A percentile compares a stretch with the other conserved stretches of the same genome.
Evolutionary conservation across 352 stramenopile genomes (phyloP).

Genomic region (Albugo candida): DNA sequence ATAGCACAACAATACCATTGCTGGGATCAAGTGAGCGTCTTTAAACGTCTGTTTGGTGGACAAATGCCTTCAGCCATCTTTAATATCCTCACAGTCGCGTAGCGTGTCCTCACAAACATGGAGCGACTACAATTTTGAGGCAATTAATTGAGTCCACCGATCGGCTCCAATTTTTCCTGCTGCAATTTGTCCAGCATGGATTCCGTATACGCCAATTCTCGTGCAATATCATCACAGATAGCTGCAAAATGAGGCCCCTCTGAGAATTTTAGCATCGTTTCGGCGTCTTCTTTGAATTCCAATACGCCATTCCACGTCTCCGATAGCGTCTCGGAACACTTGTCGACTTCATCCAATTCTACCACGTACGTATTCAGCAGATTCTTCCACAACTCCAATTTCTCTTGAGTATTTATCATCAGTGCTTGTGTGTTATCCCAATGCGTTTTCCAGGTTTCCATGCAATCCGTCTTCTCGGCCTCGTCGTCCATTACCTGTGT

Average conservation of each 20-base stretch:
- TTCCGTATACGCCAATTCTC: no score
- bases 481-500: no score
- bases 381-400: slow-evolving; percentile 37
- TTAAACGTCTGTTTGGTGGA: slow-evolving; percentile 60
- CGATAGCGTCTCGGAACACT: slow-evolving; percentile 13
- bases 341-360: slow-evolving; percentile 34
- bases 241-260: slow-evolving; percentile 2
- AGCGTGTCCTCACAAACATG: neutral
- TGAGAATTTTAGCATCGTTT: slow-evolving; percentile 44
- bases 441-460: no score
- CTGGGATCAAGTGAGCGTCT: slow-evolving; percentile 67
- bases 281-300: slow-evolving; percentile 35
- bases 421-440: slow-evolving; percentile 2
- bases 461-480: no score
- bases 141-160: no score
- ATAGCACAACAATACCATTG: slow-evolving; percentile 65
- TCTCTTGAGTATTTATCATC: slow-evolving; percentile 23
- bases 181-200: no score
- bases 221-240: neutral
- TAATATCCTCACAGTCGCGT: slow-evolving; percentile 25
- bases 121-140: no score
- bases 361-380: slow-evolving; percentile 16
- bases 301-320: slow-evolving; percentile 18
- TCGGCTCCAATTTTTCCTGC: no score
- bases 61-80: slow-evolving; percentile 40